A percentile compares a stretch with the other conserved stretches of the same genome.
phyloP scores from a whole-genome alignment of 192 early-diverging fungal species.

The Backusella liffmaniae region DNA sequence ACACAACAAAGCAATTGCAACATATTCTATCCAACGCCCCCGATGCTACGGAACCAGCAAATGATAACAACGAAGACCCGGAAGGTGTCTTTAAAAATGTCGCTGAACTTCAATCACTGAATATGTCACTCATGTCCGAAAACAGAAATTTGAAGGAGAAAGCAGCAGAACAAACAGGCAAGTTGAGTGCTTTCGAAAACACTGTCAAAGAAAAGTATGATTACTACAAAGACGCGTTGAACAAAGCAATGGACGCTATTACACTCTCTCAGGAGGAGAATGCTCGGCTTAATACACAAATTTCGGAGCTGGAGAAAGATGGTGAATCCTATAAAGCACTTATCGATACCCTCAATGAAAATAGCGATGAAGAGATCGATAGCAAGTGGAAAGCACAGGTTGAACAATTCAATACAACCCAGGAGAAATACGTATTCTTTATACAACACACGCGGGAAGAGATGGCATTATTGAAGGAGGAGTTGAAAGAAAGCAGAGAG shows the following conservation, averaged over 20 bases:
- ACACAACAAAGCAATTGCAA: background rate
- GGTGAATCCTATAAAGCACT: background rate
- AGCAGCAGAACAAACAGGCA: background rate
- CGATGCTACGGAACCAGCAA: background rate
- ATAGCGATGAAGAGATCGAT: background rate
- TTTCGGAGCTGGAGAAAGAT: background rate
- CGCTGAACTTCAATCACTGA: background rate
- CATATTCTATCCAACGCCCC: background rate
- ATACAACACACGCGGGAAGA: background rate
- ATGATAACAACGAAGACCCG: background rate
- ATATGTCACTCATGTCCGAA: background rate
- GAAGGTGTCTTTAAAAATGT: background rate
- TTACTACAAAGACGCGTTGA: background rate
- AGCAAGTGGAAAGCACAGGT: background rate
- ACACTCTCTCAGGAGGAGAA: background rate
- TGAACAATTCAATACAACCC: background rate
- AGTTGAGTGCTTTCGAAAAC: background rate
- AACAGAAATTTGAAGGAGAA: background rate
- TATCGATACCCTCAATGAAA: conserved; percentile 1
- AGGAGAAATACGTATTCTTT: background rate
- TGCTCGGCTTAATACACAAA: background rate
- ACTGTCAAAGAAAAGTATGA: background rate
- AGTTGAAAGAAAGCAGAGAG: background rate
- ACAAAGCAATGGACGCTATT: background rate
- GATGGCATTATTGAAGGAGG: background rate